Evolutionary conservation across 306 rosid species (phyloP), one percentile per base, ranked within the genome.

Genomic region (Corylus avellana): DNA sequence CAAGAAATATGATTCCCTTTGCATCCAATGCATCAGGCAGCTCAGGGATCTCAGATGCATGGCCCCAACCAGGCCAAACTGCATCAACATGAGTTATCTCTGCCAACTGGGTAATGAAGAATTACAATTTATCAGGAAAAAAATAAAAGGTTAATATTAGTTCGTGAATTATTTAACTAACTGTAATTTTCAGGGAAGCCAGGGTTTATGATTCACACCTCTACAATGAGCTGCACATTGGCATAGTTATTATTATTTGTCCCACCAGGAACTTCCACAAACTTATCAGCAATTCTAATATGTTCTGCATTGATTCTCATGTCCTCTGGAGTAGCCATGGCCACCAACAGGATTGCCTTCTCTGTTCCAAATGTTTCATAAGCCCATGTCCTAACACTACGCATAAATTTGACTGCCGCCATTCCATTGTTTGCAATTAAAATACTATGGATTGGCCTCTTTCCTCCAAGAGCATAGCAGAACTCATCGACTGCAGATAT

Each of bases 1-100:
- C 99, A 62, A 96, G 97, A 90, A 96, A 96, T 83, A 89, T 81
- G 72, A 96, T 90, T 83, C 97, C 99, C 86, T 88, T 93, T 66
- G 91, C 97, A 80, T 79, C 77, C 83, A 96, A 82, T 2, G 99
- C 98, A 90, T 96, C 99, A 77, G 99, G 99, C 68, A 96, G 92
- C 87, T 93, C 99, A 8, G 99, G 99, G 74, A 88, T 96, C 88
- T 96, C 99, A 17, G 99, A 96, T 70, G 99, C 99, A 78, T 96
- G 99, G 78, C 99, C 99, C 99, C 99, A 96, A 79, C 99, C 99
- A 78, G 99, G 99, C 98, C 99, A 96, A 75, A 96, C 99, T 14
- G 99, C 99, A 86, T 96, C 94, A 72, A 96, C 99, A 64, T 70
- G 99, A 59, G 98, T 96, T 80, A 90, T 93, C 94, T 96, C 99